Percentiles rank a stretch among this genome's conserved stretches.
These are phyloP conservation scores for Catunica adiposa DNA, from an alignment of 2,329 filamentous ascomycete genomes.

Conservation along the genomic window DNA sequence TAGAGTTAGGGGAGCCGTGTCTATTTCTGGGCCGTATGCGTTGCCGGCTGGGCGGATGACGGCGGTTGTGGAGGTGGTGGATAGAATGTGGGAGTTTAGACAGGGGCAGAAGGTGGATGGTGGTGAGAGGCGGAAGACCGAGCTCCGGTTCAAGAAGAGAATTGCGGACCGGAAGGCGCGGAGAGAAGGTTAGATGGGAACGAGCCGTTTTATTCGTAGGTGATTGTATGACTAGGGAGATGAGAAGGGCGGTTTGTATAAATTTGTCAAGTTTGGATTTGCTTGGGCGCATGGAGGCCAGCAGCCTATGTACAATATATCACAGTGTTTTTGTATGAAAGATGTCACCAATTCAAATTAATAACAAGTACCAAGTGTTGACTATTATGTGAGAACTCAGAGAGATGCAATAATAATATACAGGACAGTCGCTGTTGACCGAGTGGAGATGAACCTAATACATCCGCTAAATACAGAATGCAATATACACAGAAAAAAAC, in stretches of 20 bases:
- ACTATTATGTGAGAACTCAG: no score
- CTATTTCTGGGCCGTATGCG: conserved; percentile 60
- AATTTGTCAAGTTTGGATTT: no score
- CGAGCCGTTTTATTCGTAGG: no score
- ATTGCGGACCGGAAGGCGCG: conserved; percentile 62
- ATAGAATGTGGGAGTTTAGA: conserved; percentile 86
- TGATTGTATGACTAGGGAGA: not conserved
- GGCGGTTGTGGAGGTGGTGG: conserved; percentile 52
- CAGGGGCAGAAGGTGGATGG: conserved; percentile 87
- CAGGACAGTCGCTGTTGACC: not conserved
- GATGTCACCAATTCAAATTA: not conserved
- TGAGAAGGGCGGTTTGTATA: no score
- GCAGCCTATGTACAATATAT: not conserved
- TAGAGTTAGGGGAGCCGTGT: conserved; percentile 48
- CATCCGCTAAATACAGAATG: not conserved
- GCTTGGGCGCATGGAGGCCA: no score
- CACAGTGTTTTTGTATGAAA: not conserved
- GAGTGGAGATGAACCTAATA: not conserved
- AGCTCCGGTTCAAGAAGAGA: conserved; percentile 74
- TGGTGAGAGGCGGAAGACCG: conserved; percentile 75
- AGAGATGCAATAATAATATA: no score
- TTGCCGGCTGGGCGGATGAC: conserved; percentile 46
- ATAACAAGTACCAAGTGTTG: not conserved
- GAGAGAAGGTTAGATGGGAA: conserved; percentile 25
- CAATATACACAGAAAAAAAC: not conserved